Percentiles rank a stretch among this genome's conserved stretches.
These are phyloP conservation scores for Santalum album DNA, from an alignment of 164 flowering plant species.

Conservation along the genomic window DNA sequence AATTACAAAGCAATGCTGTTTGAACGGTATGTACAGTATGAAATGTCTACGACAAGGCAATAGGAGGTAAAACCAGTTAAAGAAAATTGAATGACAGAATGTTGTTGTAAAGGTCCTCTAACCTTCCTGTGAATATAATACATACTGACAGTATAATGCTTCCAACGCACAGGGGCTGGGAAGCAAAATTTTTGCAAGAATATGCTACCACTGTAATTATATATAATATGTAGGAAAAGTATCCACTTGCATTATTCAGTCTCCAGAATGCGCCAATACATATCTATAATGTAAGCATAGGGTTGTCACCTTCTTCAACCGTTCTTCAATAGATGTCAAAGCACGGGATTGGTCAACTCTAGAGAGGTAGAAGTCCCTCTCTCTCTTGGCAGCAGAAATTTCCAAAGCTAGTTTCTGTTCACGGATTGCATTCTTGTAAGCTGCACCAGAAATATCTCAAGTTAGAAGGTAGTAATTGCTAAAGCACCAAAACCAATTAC, in stretches of 20 bases:
- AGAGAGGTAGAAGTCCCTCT: slow-evolving; percentile 61
- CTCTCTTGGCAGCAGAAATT: slow-evolving; percentile 77
- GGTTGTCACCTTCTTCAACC: slow-evolving; percentile 51
- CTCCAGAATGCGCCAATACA: neutral
- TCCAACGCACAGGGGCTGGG: too few species aligned
- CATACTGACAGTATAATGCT: too few species aligned
- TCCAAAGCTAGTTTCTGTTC: slow-evolving; percentile 80
- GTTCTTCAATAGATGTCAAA: slow-evolving; percentile 48
- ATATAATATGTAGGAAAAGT: too few species aligned
- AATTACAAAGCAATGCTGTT: too few species aligned
- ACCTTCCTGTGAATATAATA: too few species aligned
- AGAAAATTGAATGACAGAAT: too few species aligned
- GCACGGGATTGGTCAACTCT: slow-evolving; percentile 70
- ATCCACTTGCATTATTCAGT: neutral
- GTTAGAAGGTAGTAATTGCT: neutral
- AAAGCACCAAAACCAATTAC: neutral
- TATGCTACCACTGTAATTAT: too few species aligned
- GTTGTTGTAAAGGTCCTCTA: too few species aligned
- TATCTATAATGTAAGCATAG: neutral
- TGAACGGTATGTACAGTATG: too few species aligned
- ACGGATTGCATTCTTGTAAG: slow-evolving; percentile 56
- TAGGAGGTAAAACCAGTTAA: too few species aligned
- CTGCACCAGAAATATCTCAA: slow-evolving; percentile 28
- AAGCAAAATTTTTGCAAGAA: too few species aligned
- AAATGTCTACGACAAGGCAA: too few species aligned